These are phyloP conservation scores for Candida sphagnicola DNA, from an alignment of 805 yeast genomes.

Conservation along the genomic window DNA sequence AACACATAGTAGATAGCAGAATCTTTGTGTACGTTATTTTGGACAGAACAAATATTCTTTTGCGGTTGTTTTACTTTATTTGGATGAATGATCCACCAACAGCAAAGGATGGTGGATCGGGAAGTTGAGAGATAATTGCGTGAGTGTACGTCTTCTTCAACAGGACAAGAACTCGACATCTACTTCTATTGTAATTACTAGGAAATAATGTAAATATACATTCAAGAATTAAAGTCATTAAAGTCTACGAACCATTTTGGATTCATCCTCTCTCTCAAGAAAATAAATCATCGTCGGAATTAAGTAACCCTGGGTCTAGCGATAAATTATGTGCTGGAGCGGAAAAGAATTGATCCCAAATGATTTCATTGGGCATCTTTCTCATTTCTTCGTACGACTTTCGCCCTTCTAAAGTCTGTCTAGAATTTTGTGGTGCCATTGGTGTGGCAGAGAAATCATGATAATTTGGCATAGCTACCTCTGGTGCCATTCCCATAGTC, in stretches of 20 bases:
- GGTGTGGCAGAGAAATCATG: background rate
- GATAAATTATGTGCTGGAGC: constrained; percentile 4
- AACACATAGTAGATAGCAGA: background rate
- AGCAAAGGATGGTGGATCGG: no score
- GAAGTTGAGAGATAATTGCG: no score
- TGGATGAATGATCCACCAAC: no score
- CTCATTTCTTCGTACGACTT: constrained; percentile 57
- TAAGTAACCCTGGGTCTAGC: background rate
- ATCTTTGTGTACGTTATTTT: no score
- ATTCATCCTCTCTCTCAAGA: no score
- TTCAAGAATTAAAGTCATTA: background rate
- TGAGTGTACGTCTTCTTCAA: no score
- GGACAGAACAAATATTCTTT: no score
- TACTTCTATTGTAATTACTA: no score
- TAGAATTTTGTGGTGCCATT: background rate
- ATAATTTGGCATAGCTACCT: constrained; percentile 9
- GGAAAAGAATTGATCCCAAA: constrained; percentile 65
- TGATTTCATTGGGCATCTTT: constrained; percentile 60
- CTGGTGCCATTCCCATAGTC: constrained; percentile 9
- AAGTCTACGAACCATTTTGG: background rate
- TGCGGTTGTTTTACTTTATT: no score
- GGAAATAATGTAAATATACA: no score
- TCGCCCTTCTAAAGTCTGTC: constrained; percentile 44
- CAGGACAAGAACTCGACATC: no score
- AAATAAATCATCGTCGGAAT: background rate